Percentiles rank a stretch among this genome's conserved stretches.
Evolutionary conservation across 495 filamentous ascomycete genomes (phyloP).

Genomic region (Parachaetomium inaequale): DNA sequence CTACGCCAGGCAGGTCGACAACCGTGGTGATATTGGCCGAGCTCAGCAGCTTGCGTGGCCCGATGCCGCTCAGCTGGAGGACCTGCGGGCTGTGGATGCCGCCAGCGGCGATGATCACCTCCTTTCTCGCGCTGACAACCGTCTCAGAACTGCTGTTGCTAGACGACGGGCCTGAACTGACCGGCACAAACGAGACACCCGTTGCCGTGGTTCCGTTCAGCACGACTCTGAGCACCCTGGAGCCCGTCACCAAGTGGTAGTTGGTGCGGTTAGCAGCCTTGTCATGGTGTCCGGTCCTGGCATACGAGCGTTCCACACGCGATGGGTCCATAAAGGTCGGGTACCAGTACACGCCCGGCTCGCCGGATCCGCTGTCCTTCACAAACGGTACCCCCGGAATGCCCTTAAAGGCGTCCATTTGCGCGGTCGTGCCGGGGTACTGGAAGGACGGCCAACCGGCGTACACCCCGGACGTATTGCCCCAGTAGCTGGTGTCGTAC

Average conservation of each 20-base stretch:
- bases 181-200: constrained; percentile 33
- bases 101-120: constrained; percentile 60
- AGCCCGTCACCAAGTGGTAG: constrained; percentile 38
- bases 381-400: constrained; percentile 42
- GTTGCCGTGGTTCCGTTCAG: constrained; percentile 37
- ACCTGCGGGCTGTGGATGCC: constrained; percentile 56
- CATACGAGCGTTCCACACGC: constrained; percentile 38
- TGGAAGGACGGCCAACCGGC: constrained; percentile 44
- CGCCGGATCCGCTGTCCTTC: constrained; percentile 39
- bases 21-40: constrained; percentile 42
- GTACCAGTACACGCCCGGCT: constrained; percentile 44
- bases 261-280: constrained; percentile 34
- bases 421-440: constrained; percentile 36
- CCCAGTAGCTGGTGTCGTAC: constrained; percentile 43
- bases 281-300: constrained; percentile 41
- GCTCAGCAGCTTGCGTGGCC: constrained; percentile 42
- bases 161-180: not conserved
- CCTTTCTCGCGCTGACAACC: constrained; percentile 44
- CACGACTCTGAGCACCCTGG: constrained; percentile 38
- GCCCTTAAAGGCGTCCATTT: constrained; percentile 38
- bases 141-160: constrained; percentile 10
- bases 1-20: constrained; percentile 52
- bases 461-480: constrained; percentile 39
- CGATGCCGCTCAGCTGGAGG: constrained; percentile 54
- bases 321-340: constrained; percentile 45